Conservation (phyloP, 2,329 filamentous ascomycete genomes). For the Penicillium sp. region DNA sequence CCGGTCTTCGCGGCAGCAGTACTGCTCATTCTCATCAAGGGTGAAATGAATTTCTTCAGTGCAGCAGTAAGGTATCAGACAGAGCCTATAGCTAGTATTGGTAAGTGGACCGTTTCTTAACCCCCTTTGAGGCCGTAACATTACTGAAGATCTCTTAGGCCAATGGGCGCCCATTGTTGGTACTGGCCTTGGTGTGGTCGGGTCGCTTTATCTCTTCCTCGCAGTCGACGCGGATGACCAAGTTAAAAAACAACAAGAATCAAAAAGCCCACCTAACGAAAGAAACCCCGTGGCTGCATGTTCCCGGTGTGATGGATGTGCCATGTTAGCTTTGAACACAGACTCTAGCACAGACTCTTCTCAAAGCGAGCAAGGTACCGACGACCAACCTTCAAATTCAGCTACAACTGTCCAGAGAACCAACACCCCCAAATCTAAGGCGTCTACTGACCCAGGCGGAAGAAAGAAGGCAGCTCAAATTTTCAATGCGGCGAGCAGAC, state of each 20-base stretch:
- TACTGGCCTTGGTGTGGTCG: slow-evolving; percentile 53
- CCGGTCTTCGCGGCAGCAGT: slow-evolving; percentile 57
- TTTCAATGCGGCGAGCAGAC: slow-evolving; percentile 43
- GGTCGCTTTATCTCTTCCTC: slow-evolving; percentile 55
- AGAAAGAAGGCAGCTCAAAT: slow-evolving; percentile 43
- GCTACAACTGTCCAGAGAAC: slow-evolving; percentile 1
- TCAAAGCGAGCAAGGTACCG: slow-evolving; percentile 1
- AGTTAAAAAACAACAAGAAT: slow-evolving; percentile 15
- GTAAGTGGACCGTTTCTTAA: slow-evolving; percentile 35
- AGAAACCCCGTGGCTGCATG: not conserved
- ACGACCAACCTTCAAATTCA: not conserved
- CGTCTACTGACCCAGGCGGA: slow-evolving; percentile 24
- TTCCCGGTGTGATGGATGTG: not conserved
- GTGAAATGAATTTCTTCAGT: slow-evolving; percentile 62
- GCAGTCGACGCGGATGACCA: slow-evolving; percentile 32
- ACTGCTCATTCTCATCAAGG: slow-evolving; percentile 46
- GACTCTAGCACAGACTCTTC: not conserved
- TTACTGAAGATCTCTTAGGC: slow-evolving; percentile 15
- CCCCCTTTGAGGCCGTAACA: no score
- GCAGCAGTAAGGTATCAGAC: slow-evolving; percentile 53
- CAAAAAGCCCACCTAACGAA: not conserved
- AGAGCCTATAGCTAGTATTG: slow-evolving; percentile 58
- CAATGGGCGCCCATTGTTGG: slow-evolving; percentile 45
- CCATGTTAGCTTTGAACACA: not conserved
- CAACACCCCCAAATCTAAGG: slow-evolving; percentile 15